Base-by-base conservation (phyloP, 768 basidiomycete genomes). In the Tulasnella sp. region DNA sequence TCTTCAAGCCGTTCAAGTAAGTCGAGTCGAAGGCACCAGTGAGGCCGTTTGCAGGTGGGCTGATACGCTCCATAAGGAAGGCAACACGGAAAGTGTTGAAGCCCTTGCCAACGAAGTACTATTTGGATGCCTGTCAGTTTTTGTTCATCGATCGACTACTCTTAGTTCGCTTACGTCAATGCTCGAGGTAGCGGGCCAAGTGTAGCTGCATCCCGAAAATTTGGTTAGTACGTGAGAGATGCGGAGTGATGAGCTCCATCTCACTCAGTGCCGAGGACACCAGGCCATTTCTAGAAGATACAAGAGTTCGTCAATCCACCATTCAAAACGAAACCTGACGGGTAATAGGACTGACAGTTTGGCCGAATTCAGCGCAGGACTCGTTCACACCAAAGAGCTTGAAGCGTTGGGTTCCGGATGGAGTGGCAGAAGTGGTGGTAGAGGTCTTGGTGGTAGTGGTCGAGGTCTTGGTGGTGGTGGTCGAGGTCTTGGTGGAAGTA, bases 11-110 rank as follows among this genome's bases (percentile, higher is more conserved):
- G 79, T 82, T 85, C 72, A 91, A 87, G 84, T 92, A 92, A 6
- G 88, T 87, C 46, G 86, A 81, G 82, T 89, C 84, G 83, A 91
- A 89, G 14, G 89, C 80, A 14, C 91, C 91, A 73, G 88, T 88
- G 40, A 92, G 85, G 14, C 91, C 91, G 42, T 82, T 87, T 1
- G 89, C 82, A 48, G 89, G 89, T 56, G 90, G 88, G 80, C 84
- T 87, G 73, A 92, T 80, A 76, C 91, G 89, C 82, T 92, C 91
- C 85, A 89, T 85, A 79, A 86, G 82, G 88, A 92, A 92, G 10
- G 90, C 88, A 81, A 92, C 84, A 80, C 90, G 89, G 89, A 92
- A 91, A 42, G 73, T 87, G 85, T 91, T 91, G 86, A 91, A 89
- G 39, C 90, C 90, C 82, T 89, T 84, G 24, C 83, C 84, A 68